Percentiles rank a stretch among this genome's conserved stretches.
Conservation (phyloP, 1,139 yeast genomes). For the Torulaspora globosa region DNA sequence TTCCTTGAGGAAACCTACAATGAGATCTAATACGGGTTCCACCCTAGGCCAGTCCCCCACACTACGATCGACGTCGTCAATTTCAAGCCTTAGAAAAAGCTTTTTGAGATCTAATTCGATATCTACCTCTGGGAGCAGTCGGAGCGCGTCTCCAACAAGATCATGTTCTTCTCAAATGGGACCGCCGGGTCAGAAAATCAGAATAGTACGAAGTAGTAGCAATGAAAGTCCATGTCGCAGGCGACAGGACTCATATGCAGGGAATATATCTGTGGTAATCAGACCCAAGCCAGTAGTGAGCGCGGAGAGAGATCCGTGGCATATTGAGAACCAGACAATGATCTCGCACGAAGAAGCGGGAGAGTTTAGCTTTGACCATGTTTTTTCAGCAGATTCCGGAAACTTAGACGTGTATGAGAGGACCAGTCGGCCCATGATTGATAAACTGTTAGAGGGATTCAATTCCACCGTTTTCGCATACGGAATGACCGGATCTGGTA, state of each 20-base stretch:
- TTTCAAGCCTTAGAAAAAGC: slow-evolving; percentile 19
- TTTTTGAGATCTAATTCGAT: slow-evolving; percentile 22
- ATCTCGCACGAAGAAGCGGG: slow-evolving; percentile 52
- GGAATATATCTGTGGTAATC: slow-evolving; percentile 40
- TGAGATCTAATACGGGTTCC: slow-evolving; percentile 8
- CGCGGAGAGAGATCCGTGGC: slow-evolving; percentile 39
- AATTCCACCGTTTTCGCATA: slow-evolving; percentile 91
- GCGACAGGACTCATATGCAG: slow-evolving; percentile 31
- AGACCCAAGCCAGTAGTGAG: slow-evolving; percentile 38
- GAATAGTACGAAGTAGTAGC: slow-evolving; percentile 8
- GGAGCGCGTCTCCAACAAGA: slow-evolving; percentile 21
- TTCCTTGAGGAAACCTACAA: slow-evolving; percentile 12
- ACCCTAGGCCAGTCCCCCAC: slow-evolving; percentile 21
- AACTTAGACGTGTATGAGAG: slow-evolving; percentile 60
- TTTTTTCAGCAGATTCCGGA: slow-evolving; percentile 52
- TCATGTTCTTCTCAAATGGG: slow-evolving; percentile 17
- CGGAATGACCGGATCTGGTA: slow-evolving; percentile 96
- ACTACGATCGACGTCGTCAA: slow-evolving; percentile 19
- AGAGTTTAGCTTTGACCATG: slow-evolving; percentile 70
- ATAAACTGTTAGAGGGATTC: slow-evolving; percentile 69
- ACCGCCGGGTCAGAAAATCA: slow-evolving; percentile 15
- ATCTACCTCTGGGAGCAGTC: slow-evolving; percentile 18
- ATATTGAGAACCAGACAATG: slow-evolving; percentile 40
- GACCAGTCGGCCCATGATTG: slow-evolving; percentile 60
- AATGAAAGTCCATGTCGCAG: slow-evolving; percentile 7